Conservation (phyloP, 1,284 basidiomycete species). For the Ustilago bromivora region DNA sequence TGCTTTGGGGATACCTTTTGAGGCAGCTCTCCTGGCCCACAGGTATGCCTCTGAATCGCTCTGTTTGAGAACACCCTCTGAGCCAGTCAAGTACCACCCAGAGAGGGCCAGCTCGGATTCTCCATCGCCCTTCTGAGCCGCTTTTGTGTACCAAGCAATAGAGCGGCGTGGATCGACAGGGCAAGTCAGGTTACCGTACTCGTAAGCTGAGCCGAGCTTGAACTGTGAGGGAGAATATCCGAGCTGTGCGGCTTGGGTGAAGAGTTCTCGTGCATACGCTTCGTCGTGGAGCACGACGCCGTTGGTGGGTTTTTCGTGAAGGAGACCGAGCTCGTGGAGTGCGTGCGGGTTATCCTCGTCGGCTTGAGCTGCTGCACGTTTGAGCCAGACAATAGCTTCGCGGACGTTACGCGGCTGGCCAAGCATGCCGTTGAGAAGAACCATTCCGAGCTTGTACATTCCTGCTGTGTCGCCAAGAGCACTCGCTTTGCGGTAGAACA, state of each 20-base stretch:
- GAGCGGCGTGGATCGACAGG: slow-evolving; percentile 91
- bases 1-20: slow-evolving; percentile 71
- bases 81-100: slow-evolving; percentile 90
- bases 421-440: slow-evolving; percentile 85
- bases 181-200: slow-evolving; percentile 89
- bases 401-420: slow-evolving; percentile 86
- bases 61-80: slow-evolving; percentile 93
- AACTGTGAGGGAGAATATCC: slow-evolving; percentile 94
- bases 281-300: slow-evolving; percentile 76
- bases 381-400: slow-evolving; percentile 94
- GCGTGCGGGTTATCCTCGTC: slow-evolving; percentile 99
- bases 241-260: slow-evolving; percentile 90
- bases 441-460: slow-evolving; percentile 99
- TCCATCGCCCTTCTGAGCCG: slow-evolving; percentile 92
- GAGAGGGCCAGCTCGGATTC: slow-evolving; percentile 95
- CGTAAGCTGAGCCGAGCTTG: slow-evolving; percentile 94
- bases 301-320: slow-evolving; percentile 77
- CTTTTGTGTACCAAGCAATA: slow-evolving; percentile 98
- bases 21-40: slow-evolving; percentile 71
- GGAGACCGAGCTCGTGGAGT: slow-evolving; percentile 91
- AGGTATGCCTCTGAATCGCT: slow-evolving; percentile 94
- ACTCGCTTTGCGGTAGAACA: slow-evolving; percentile 96
- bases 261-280: slow-evolving; percentile 84
- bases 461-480: slow-evolving; percentile 95
- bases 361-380: slow-evolving; percentile 93